Percentiles rank a stretch among this genome's conserved stretches.
Conservation (phyloP, 1,139 yeast species). For the Yamadazyma pseudoaaseri region DNA sequence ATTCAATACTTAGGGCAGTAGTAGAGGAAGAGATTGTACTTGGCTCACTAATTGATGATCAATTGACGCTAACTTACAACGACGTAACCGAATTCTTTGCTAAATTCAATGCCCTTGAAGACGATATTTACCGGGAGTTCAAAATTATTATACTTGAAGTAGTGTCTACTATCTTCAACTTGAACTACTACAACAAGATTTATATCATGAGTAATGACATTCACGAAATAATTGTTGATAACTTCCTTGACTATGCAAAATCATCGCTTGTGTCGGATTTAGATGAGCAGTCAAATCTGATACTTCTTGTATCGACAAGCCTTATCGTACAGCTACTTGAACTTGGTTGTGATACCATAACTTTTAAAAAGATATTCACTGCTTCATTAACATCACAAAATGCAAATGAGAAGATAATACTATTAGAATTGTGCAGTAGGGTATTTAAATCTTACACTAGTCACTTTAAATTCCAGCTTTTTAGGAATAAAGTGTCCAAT, state of each 20-base stretch:
- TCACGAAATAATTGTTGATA: constrained; percentile 22
- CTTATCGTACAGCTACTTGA: constrained; percentile 29
- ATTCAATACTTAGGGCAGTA: constrained; percentile 18
- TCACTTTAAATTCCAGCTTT: constrained; percentile 32
- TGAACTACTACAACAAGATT: constrained; percentile 26
- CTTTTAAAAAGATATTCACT: constrained; percentile 20
- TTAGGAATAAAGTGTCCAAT: constrained; percentile 19
- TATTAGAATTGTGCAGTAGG: constrained; percentile 26
- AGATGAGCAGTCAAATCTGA: constrained; percentile 11
- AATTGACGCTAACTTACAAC: constrained; percentile 5
- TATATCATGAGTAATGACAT: constrained; percentile 20
- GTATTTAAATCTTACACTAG: constrained; percentile 22
- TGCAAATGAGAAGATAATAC: constrained; percentile 15
- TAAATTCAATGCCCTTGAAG: constrained; percentile 20
- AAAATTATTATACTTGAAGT: constrained; percentile 32
- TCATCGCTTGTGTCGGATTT: neutral
- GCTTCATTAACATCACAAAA: constrained; percentile 16
- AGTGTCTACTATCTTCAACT: constrained; percentile 21
- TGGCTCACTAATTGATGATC: constrained; percentile 10
- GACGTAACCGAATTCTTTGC: constrained; percentile 17
- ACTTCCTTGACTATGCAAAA: constrained; percentile 13
- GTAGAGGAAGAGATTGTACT: constrained; percentile 25
- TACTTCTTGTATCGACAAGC: constrained; percentile 21
- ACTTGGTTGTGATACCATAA: constrained; percentile 32
- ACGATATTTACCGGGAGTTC: constrained; percentile 28